Conservation (phyloP, 768 basidiomycete species). For the Boletus reticuloceps region DNA sequence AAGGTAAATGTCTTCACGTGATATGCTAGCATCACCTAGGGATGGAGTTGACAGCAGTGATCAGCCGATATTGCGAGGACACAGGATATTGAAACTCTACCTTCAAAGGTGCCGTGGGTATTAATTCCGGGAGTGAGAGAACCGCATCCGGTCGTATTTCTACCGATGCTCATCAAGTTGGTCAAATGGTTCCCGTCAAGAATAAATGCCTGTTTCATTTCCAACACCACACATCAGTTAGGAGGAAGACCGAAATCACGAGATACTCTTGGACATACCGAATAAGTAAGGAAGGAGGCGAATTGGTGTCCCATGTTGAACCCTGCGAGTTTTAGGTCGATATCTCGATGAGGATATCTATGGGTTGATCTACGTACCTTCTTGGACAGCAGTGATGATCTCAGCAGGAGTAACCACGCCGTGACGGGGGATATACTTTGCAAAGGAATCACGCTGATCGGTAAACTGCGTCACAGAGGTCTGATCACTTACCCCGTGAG, state of each 20-base stretch:
- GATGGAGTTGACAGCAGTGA: not conserved
- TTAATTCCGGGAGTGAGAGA: constrained; percentile 12
- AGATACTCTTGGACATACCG: not conserved
- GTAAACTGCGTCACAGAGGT: not conserved
- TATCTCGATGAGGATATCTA: not conserved
- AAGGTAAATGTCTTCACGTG: not conserved
- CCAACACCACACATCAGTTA: not conserved
- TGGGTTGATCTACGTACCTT: constrained; percentile 2
- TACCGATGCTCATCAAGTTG: constrained; percentile 25
- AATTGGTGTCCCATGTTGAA: constrained; percentile 22
- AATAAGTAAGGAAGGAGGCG: constrained; percentile 8
- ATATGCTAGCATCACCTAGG: not conserved
- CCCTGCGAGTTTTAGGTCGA: constrained; percentile 1
- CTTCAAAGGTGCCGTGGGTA: constrained; percentile 24
- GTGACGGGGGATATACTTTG: constrained; percentile 17
- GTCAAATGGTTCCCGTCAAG: constrained; percentile 26
- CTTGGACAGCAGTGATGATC: constrained; percentile 21
- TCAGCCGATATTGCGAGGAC: not conserved
- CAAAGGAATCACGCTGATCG: not conserved
- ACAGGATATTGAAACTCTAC: not conserved
- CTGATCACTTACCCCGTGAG: constrained; percentile 19
- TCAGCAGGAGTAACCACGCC: constrained; percentile 17
- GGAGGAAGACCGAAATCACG: not conserved
- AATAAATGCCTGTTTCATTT: constrained; percentile 14
- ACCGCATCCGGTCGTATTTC: constrained; percentile 11